Evolutionary conservation across 169 alveolate genomes (phyloP).

Genomic region (Plasmodium vivax): DNA sequence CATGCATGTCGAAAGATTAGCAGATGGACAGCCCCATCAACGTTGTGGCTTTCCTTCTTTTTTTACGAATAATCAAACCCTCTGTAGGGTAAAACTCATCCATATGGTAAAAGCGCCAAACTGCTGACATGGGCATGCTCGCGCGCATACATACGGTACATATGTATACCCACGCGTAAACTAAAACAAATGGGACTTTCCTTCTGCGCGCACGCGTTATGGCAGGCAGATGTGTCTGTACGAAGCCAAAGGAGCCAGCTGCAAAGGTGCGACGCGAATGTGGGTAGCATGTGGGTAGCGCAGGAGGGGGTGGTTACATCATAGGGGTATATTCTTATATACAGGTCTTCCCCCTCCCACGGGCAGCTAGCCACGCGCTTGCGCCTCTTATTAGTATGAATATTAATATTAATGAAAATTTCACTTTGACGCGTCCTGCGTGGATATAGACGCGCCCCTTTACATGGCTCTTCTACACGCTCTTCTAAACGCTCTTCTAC

Average conservation of each 20-base stretch:
- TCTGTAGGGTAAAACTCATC: neutral
- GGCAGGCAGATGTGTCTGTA: neutral
- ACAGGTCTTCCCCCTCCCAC: neutral
- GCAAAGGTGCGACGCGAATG: neutral
- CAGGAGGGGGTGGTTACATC: neutral
- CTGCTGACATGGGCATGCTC: neutral
- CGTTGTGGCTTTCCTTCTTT: neutral
- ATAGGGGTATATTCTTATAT: neutral
- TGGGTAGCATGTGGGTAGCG: neutral
- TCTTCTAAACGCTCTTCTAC: neutral
- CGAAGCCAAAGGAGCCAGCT: neutral
- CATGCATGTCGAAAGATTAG: neutral
- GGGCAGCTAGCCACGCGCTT: neutral
- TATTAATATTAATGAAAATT: neutral
- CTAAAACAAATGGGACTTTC: neutral
- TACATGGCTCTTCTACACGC: neutral
- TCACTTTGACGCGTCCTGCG: neutral
- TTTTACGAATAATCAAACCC: neutral
- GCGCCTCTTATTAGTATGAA: neutral
- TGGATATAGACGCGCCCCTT: neutral
- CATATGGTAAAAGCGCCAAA: neutral
- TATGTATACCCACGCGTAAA: neutral
- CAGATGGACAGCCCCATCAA: neutral
- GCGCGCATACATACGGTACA: neutral
- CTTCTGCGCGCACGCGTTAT: neutral